Evolutionary conservation across 768 basidiomycete genomes (phyloP), one percentile per base, ranked within the genome.

Genomic region (Phallus indusiatus): DNA sequence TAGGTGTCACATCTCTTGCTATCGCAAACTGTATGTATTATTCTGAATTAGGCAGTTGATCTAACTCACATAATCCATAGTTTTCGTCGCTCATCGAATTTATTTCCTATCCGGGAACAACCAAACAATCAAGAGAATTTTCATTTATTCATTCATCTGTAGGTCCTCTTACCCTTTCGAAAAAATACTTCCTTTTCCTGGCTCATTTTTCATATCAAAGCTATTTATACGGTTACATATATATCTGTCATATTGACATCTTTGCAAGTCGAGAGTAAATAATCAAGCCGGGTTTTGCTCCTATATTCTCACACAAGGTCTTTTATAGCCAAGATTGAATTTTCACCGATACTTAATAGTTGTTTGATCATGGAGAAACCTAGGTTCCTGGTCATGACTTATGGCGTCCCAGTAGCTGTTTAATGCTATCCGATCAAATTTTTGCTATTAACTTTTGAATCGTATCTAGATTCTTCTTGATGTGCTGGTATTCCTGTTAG

Each of bases 401-500:
- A 51, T 20, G 16, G 21, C 14, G 28, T 20, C 16, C 50, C 50
- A 4, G 50, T 51, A 51, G 2, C 14, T 16, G 7, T 51, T 51
- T 51, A 14, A 14, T 14, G 3, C 7, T 14, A 34, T 16, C 50
- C 11, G 11, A 34, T 3, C 10, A 20, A 16, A 51, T 22, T 16
- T 22, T 22, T 7, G 7, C 28, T 2, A 51, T 22, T 51, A 14
- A 18, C 21, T 34, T 14, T 22, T 51, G 2, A 50, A 6, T 22
- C 21, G 2, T 48, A n/a, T 16, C 21, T 60, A 75, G 73, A 63
- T 74, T 60, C 53, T 68, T 12, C 74, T 74, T 53, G 75, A 73
- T 57, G 18, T 70, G 16, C 53, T 68, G 46, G 72, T 75, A 2
- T 61, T 76, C 4, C 28, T 63, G 10, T 66, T 69, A 14, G 71